A percentile compares a stretch with the other conserved stretches of the same genome.
These are phyloP conservation scores for Trypanosoma caninum DNA, from an alignment of 208 protist genomes.

Conservation along the genomic window DNA sequence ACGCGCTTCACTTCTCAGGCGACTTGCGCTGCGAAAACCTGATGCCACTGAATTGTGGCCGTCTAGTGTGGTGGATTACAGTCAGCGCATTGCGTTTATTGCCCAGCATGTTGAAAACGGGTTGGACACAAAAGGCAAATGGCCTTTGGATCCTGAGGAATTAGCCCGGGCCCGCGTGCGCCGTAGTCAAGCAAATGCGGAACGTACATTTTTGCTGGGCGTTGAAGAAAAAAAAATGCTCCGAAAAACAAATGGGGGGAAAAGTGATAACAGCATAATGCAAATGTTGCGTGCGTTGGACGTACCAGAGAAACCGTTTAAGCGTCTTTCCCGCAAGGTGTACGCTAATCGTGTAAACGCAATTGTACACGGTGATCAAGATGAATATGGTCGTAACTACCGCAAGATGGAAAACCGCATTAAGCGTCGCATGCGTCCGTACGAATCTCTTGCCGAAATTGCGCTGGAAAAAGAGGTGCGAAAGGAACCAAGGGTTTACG, in stretches of 20 bases:
- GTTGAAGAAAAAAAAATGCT: slow-evolving; percentile 43
- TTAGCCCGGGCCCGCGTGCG: slow-evolving; percentile 52
- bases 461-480: slow-evolving; percentile 76
- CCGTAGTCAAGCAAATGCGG: slow-evolving; percentile 47
- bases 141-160: slow-evolving; percentile 64
- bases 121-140: slow-evolving; percentile 70
- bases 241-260: slow-evolving; percentile 6
- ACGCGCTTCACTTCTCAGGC: slow-evolving; percentile 51
- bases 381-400: slow-evolving; percentile 80
- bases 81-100: slow-evolving; percentile 79
- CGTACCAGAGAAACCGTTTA: slow-evolving; percentile 53
- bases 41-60: slow-evolving; percentile 71
- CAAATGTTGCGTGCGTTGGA: slow-evolving; percentile 54
- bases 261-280: slow-evolving; percentile 35
- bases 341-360: slow-evolving; percentile 88
- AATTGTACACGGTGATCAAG: slow-evolving; percentile 82
- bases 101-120: slow-evolving; percentile 88
- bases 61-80: slow-evolving; percentile 71
- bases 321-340: slow-evolving; percentile 69
- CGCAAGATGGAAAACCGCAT: slow-evolving; percentile 43
- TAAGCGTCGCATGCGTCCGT: slow-evolving; percentile 45
- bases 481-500: slow-evolving; percentile 58
- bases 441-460: slow-evolving; percentile 70
- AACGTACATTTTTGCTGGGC: slow-evolving; percentile 64
- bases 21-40: slow-evolving; percentile 76